Percentiles rank a stretch among this genome's conserved stretches.
These are phyloP conservation scores for Neofusicoccum cordaticola DNA, from an alignment of 2,329 filamentous ascomycete genomes.

Conservation along the genomic window DNA sequence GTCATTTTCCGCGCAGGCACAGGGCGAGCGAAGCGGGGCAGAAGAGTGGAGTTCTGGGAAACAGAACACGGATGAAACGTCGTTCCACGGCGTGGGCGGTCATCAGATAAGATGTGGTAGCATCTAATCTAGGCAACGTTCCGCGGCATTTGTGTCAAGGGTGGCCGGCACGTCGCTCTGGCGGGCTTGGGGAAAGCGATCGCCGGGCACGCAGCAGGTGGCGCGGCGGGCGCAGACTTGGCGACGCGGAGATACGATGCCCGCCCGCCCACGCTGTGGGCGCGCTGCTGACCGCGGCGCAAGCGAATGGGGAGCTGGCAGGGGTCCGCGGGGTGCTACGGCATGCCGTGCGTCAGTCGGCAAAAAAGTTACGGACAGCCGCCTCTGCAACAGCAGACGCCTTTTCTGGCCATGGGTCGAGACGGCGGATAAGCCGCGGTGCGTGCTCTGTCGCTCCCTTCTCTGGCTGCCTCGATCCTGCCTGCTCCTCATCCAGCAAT, in stretches of 20 bases:
- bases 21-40: neutral
- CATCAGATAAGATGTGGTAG: conserved; percentile 6
- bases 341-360: too few relatives aligned
- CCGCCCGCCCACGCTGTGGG: neutral
- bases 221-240: too few relatives aligned
- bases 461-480: neutral
- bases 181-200: too few relatives aligned
- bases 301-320: too few relatives aligned
- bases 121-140: neutral
- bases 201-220: neutral
- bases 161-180: neutral
- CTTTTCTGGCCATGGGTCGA: too few relatives aligned
- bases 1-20: too few relatives aligned
- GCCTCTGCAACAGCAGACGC: too few relatives aligned
- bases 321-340: too few relatives aligned
- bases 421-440: too few relatives aligned
- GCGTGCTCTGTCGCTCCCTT: too few relatives aligned
- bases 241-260: neutral
- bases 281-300: too few relatives aligned
- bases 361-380: too few relatives aligned
- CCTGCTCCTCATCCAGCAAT: neutral
- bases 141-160: conserved; percentile 7
- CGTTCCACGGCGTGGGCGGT: neutral
- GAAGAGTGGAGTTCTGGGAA: neutral
- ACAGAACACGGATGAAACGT: neutral